phyloP scores from a whole-genome alignment of 352 stramenopile genomes.

The Globisporangium apiculatum region DNA sequence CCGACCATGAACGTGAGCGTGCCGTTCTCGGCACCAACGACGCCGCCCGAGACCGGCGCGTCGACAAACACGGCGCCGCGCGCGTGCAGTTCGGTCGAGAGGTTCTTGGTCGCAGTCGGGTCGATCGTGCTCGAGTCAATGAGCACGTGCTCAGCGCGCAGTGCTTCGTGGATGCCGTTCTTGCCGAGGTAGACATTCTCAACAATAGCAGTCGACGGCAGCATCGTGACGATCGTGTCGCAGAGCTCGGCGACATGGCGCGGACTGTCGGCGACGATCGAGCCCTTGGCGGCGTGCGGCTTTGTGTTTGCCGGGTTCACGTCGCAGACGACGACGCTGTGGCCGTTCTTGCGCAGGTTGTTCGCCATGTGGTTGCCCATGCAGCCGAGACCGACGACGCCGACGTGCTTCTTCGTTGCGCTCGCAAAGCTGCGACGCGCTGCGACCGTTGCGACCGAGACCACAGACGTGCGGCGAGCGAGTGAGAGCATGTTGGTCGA shows the following conservation, averaged over 20 bases:
- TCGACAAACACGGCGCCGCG: conserved; percentile 84
- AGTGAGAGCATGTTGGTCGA: background rate
- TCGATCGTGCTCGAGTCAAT: conserved; percentile 96
- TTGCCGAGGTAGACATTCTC: conserved; percentile 68
- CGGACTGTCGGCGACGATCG: conserved; percentile 40
- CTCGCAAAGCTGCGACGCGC: conserved; percentile 9
- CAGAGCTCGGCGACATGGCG: conserved; percentile 73
- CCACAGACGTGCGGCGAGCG: background rate
- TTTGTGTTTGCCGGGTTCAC: conserved; percentile 43
- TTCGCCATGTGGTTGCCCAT: conserved; percentile 93
- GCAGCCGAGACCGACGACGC: conserved; percentile 91
- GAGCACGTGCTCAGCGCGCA: conserved; percentile 77
- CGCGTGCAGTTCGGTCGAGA: conserved; percentile 61
- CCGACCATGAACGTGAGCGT: conserved; percentile 99
- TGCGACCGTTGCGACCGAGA: background rate
- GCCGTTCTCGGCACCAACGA: conserved; percentile 91
- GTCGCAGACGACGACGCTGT: conserved; percentile 79
- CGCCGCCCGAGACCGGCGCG: conserved; percentile 95
- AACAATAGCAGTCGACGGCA: conserved; percentile 89
- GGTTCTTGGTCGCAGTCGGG: conserved; percentile 86
- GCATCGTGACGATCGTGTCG: conserved; percentile 92
- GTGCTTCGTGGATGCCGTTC: conserved; percentile 61
- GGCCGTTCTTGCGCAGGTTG: conserved; percentile 83
- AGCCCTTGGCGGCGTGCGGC: conserved; percentile 43
- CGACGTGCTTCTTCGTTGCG: conserved; percentile 43